These are phyloP conservation scores for Logfia minima DNA, from an alignment of 129 eudicot species.

Conservation along the genomic window DNA sequence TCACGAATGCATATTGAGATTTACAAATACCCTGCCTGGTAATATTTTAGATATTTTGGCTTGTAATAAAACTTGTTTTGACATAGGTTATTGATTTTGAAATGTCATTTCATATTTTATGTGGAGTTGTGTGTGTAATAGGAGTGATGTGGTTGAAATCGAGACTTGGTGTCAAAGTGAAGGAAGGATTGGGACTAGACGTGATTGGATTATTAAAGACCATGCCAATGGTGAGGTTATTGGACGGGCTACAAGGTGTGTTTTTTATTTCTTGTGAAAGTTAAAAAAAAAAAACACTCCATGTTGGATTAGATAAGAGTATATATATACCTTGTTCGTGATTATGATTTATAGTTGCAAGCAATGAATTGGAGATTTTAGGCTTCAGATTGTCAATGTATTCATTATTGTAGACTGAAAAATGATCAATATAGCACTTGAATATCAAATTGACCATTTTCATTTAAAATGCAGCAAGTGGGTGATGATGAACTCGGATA, in stretches of 20 bases:
- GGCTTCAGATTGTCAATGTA: neutral
- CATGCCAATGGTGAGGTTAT: constrained; percentile 78
- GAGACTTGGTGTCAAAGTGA: constrained; percentile 99
- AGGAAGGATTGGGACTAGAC: constrained; percentile 91
- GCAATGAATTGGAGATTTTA: neutral
- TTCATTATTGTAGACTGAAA: neutral
- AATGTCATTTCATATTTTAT: neutral
- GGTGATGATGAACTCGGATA: constrained; percentile 97
- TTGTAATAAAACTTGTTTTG: neutral
- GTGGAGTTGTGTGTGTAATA: constrained; percentile 23
- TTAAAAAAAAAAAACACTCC: neutral
- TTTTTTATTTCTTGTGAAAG: neutral
- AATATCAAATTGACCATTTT: neutral
- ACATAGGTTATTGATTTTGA: neutral
- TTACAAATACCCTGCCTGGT: constrained; percentile 94
- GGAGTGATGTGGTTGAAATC: constrained; percentile 92
- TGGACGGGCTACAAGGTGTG: constrained; percentile 94
- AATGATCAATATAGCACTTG: neutral
- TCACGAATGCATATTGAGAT: constrained; percentile 97
- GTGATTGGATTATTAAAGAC: constrained; percentile 92
- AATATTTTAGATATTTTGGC: neutral
- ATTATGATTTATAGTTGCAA: constrained; percentile 1
- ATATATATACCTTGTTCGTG: neutral
- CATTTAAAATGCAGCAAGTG: constrained; percentile 66
- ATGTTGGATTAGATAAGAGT: neutral